Conservation (phyloP, 805 yeast genomes). For the Crinitomyces ghanaensis region DNA sequence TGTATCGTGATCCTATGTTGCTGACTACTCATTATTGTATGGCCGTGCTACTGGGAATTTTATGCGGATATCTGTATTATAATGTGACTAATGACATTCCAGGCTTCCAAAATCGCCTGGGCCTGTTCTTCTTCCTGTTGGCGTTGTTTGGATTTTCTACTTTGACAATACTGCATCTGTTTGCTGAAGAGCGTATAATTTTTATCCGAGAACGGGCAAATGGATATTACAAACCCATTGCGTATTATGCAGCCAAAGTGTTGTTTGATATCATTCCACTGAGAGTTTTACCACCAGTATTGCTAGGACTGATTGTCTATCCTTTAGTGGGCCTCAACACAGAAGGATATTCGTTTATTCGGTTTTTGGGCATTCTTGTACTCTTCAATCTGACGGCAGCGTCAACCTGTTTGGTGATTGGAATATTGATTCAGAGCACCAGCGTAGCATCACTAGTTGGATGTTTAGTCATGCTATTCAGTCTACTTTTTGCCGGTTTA, state of each 20-base stretch:
- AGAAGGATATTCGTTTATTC: slow-evolving; percentile 61
- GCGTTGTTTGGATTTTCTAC: slow-evolving; percentile 93
- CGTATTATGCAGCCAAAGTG: slow-evolving; percentile 78
- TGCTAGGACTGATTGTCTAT: slow-evolving; percentile 68
- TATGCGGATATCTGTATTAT: slow-evolving; percentile 80
- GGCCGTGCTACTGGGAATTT: slow-evolving; percentile 63
- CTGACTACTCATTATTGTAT: slow-evolving; percentile 73
- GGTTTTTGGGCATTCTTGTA: slow-evolving; percentile 57
- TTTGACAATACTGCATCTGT: slow-evolving; percentile 80
- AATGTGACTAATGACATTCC: slow-evolving; percentile 78
- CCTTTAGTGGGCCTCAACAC: slow-evolving; percentile 84
- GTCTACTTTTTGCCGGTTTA: slow-evolving; percentile 84
- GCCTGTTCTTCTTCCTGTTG: slow-evolving; percentile 80
- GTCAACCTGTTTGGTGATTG: slow-evolving; percentile 73
- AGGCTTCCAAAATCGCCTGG: slow-evolving; percentile 93
- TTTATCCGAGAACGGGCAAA: slow-evolving; percentile 91
- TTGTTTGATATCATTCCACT: slow-evolving; percentile 88
- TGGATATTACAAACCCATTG: slow-evolving; percentile 79
- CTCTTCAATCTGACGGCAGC: slow-evolving; percentile 82
- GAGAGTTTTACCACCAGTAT: slow-evolving; percentile 82
- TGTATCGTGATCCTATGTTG: slow-evolving; percentile 87
- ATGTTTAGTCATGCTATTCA: slow-evolving; percentile 70
- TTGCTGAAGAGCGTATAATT: slow-evolving; percentile 77
- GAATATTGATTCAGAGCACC: slow-evolving; percentile 76
- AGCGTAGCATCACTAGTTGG: slow-evolving; percentile 89